Evolutionary conservation across 257 asterid genomes (phyloP).

Genomic region (Lycium barbarum): DNA sequence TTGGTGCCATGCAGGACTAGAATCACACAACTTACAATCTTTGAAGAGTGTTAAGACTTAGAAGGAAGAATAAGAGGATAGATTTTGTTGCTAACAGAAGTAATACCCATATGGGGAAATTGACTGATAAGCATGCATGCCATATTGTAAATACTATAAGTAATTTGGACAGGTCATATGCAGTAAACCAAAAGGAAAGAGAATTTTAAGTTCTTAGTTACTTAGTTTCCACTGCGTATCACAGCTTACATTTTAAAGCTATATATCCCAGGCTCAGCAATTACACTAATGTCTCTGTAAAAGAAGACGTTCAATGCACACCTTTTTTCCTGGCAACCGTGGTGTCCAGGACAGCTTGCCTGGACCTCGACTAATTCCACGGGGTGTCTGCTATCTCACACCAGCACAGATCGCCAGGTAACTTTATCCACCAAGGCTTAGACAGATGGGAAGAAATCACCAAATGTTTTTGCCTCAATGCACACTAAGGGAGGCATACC

Average conservation of each 20-base stretch:
- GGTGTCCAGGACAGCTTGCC: neutral
- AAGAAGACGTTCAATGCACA: constrained; percentile 1
- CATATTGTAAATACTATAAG: neutral
- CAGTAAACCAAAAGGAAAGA: constrained; percentile 17
- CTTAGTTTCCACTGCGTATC: neutral
- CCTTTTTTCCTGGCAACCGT: neutral
- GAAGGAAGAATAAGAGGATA: constrained; percentile 1
- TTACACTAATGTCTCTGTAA: neutral
- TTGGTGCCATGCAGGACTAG: neutral
- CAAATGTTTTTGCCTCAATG: neutral
- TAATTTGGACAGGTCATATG: neutral
- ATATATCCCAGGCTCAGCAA: constrained; percentile 22
- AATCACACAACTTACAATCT: constrained; percentile 18
- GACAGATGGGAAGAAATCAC: neutral
- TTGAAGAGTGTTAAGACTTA: neutral
- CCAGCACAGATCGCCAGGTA: neutral
- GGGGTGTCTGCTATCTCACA: neutral
- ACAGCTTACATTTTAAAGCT: constrained; percentile 12
- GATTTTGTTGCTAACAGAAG: constrained; percentile 6
- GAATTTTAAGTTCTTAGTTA: neutral
- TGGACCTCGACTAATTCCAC: neutral
- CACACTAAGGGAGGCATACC: neutral
- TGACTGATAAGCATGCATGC: constrained; percentile 4
- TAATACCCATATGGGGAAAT: constrained; percentile 1
- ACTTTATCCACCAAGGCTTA: neutral